A percentile compares a stretch with the other conserved stretches of the same genome.
These are phyloP conservation scores for Aspergillus ruber DNA, from an alignment of 2,329 filamentous ascomycete species.

Conservation along the genomic window DNA sequence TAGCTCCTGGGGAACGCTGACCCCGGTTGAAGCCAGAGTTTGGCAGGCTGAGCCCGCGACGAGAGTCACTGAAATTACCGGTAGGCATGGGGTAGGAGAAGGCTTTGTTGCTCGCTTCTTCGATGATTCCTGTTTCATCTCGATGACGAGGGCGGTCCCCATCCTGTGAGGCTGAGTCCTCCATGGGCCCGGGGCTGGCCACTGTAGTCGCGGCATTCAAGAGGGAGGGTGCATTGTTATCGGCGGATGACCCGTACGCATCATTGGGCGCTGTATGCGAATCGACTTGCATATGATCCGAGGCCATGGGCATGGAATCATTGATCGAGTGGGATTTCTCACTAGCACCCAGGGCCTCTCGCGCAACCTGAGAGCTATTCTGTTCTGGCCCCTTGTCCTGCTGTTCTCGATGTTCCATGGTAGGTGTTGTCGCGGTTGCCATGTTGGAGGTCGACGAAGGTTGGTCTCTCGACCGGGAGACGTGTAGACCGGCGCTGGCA, in stretches of 20 bases:
- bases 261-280: conserved; percentile 47
- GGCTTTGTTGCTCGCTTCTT: conserved; percentile 46
- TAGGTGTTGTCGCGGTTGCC: conserved; percentile 54
- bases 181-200: conserved; percentile 42
- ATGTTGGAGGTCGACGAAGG: conserved; percentile 28
- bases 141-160: conserved; percentile 35
- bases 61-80: conserved; percentile 43
- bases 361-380: conserved; percentile 36
- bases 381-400: conserved; percentile 27
- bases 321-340: conserved; percentile 38
- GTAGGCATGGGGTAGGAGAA: conserved; percentile 60
- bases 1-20: conserved; percentile 66
- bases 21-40: conserved; percentile 50
- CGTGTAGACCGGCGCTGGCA: conserved; percentile 37
- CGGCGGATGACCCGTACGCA: conserved; percentile 43
- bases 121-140: conserved; percentile 31
- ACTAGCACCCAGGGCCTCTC: conserved; percentile 34
- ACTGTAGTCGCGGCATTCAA: conserved; percentile 43
- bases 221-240: conserved; percentile 43
- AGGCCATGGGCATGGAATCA: conserved; percentile 42
- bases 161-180: conserved; percentile 38
- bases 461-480: conserved; percentile 31
- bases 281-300: conserved; percentile 40
- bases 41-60: conserved; percentile 55
- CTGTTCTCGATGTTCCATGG: conserved; percentile 22